Conservation (phyloP, 2,329 filamentous ascomycete species). For the Penicillium griseofulvum region DNA sequence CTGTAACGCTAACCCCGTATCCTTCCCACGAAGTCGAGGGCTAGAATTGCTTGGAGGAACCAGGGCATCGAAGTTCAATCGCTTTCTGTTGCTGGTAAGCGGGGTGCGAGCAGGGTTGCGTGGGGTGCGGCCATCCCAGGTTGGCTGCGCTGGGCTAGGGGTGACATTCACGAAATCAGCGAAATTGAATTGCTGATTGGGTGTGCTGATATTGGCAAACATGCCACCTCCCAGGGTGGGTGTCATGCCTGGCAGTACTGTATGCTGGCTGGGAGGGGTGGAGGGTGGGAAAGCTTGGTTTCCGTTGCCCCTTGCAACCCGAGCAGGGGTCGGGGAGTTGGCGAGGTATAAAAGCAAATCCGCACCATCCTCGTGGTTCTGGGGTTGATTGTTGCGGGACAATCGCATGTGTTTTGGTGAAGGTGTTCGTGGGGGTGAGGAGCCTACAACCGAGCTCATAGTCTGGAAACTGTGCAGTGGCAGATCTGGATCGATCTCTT, state of each 20-base stretch:
- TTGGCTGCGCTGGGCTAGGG: conserved; percentile 85
- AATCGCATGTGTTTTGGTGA: conserved; percentile 57
- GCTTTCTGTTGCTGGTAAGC: conserved; percentile 64
- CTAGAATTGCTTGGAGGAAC: conserved; percentile 54
- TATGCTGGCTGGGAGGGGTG: conserved; percentile 69
- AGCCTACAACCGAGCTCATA: conserved; percentile 56
- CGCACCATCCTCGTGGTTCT: conserved; percentile 73
- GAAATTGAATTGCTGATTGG: conserved; percentile 85
- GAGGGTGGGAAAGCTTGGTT: conserved; percentile 61
- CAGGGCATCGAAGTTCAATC: conserved; percentile 80
- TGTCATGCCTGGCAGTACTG: conserved; percentile 51
- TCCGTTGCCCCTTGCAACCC: conserved; percentile 49
- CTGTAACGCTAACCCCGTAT: conserved; percentile 60
- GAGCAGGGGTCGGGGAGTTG: conserved; percentile 83
- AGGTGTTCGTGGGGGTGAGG: conserved; percentile 85
- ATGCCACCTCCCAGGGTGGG: conserved; percentile 65
- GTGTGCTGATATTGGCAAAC: conserved; percentile 72
- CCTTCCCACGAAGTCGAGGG: conserved; percentile 42
- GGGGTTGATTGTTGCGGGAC: conserved; percentile 51
- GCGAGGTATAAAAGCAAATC: conserved; percentile 81
- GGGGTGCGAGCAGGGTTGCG: conserved; percentile 64
- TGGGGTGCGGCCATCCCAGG: conserved; percentile 65
- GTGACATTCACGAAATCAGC: conserved; percentile 97
- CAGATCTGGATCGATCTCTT: conserved; percentile 79
- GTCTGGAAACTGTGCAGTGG: conserved; percentile 52